Base-by-base conservation (phyloP, 352 stramenopile genomes). In the Pythium utonaiense region DNA sequence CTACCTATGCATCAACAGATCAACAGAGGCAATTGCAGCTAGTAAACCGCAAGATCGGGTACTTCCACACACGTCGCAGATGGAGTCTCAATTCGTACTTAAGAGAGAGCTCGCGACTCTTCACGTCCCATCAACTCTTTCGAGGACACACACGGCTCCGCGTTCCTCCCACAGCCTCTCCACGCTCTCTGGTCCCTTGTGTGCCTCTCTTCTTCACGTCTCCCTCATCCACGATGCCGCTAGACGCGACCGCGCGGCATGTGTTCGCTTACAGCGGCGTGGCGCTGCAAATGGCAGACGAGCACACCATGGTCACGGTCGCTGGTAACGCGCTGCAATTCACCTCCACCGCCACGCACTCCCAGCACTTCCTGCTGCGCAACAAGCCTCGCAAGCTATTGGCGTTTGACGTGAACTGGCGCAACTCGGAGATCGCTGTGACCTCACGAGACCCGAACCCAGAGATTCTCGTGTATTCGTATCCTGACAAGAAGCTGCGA, bases 401-500 rank as follows among this genome's bases (percentile, higher is more conserved):
- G 3, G 74, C 78, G 21, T 89, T 91, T 30, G 83, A 91, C 40
- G 71, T 76, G 60, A 88, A 86, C 58, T 81, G 71, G 70, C 77
- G 72, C 51, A 77, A 68, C 4, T 59, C 63, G 3, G 78, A 77
- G n/a, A 68, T 93, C 48, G 83, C 80, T 0, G 58, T 91, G 44
- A 78, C 77, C 0, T 59, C 67, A 16, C 71, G 77, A 17, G 81
- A 91, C 49, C 77, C 78, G 0, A 64, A 73, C n/a, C 70, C 77
- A 0, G 66, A 75, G 34, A 86, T 93, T 31, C 64, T 71, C 14
- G 61, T 93, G 28, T 89, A 88, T 52, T 86, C 83, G 69, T 81
- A 87, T 27, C 80, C 80, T 1, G 81, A 93, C 69, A 90, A 91
- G 69, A 91, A 89, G 66, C 66, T 74, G 21, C 80, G 78, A 10